phyloP scores from a whole-genome alignment of 2,329 filamentous ascomycete species.

The Grosmannia serpens region DNA sequence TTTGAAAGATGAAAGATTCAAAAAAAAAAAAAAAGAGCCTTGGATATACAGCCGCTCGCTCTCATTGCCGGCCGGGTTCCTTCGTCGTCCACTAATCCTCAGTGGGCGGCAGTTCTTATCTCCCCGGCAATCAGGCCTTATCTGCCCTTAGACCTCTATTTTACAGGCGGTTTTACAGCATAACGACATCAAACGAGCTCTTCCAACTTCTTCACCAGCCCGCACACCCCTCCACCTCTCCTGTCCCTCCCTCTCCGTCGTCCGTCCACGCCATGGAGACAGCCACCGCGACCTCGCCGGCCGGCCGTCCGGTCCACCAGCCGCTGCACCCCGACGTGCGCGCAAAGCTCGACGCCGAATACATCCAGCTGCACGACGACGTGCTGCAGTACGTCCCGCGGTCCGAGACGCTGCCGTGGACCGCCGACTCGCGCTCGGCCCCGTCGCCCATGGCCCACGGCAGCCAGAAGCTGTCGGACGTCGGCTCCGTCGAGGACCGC shows the following conservation, averaged over 20 bases:
- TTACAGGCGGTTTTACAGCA: background rate
- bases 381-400: slow-evolving; percentile 24
- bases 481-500: slow-evolving; percentile 11
- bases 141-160: background rate
- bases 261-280: background rate
- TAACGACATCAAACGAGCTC: background rate
- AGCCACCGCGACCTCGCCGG: background rate
- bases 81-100: background rate
- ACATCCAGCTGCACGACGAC: slow-evolving; percentile 25
- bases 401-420: slow-evolving; percentile 22
- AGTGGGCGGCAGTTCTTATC: background rate
- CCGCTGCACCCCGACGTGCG: slow-evolving; percentile 23
- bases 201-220: background rate
- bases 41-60: no score
- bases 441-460: slow-evolving; percentile 14
- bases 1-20: no score
- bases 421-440: slow-evolving; percentile 18
- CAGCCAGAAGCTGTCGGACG: background rate
- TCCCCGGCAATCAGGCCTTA: background rate
- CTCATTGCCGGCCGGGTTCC: background rate
- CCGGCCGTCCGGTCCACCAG: slow-evolving; percentile 12
- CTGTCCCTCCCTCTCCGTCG: background rate
- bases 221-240: background rate
- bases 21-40: no score
- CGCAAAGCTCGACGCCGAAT: slow-evolving; percentile 23